phyloP scores from a whole-genome alignment of 148 eudicot species.

The Chenopodium quinoa region DNA sequence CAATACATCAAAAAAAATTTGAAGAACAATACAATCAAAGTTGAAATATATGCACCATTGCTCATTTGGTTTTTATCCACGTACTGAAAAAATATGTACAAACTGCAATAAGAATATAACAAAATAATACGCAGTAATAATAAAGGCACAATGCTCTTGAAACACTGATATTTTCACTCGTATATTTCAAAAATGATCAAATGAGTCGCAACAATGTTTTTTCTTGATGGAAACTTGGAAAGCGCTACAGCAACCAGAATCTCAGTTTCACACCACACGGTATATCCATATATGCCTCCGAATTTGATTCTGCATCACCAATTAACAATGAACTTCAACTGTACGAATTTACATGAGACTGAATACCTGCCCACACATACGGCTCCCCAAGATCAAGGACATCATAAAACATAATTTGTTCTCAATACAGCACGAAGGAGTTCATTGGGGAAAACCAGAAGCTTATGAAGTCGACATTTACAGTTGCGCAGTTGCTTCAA shows the following conservation, averaged over 20 bases:
- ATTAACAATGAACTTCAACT: background rate
- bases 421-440: background rate
- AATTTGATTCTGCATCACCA: background rate
- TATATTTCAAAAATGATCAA: background rate
- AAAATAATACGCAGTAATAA: background rate
- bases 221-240: background rate
- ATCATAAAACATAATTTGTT: background rate
- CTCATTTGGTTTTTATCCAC: background rate
- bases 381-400: background rate
- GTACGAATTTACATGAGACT: background rate
- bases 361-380: background rate
- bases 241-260: background rate
- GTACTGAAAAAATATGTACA: background rate
- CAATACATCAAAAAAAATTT: no score
- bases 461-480: background rate
- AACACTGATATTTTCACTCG: background rate
- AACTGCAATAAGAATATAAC: no score
- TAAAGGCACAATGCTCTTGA: background rate
- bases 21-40: no score
- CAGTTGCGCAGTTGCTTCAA: background rate
- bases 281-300: background rate
- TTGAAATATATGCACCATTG: background rate
- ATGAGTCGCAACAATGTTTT: background rate
- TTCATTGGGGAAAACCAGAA: background rate
- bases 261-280: background rate